phyloP scores from a whole-genome alignment of 139 green algal species.

The Tetradesmus obliquus region DNA sequence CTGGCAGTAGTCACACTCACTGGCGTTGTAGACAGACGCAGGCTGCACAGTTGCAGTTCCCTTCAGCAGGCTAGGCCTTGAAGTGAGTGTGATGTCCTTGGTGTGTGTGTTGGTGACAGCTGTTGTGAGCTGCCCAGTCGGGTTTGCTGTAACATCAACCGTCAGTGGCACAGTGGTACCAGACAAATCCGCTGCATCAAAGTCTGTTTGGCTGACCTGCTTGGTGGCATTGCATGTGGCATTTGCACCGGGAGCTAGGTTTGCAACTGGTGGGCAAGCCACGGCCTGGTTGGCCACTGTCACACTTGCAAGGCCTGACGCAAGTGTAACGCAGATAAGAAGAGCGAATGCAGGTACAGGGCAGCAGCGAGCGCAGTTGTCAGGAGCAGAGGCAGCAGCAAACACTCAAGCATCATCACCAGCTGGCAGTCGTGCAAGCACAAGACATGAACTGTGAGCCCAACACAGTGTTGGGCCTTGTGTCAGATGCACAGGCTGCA shows the following conservation, averaged over 20 bases:
- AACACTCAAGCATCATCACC: no score
- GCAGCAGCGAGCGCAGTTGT: no score
- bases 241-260: neutral
- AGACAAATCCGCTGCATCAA: neutral
- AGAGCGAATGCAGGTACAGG: no score
- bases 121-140: neutral
- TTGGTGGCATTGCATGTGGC: neutral
- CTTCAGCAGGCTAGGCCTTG: neutral
- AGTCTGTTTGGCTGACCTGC: neutral
- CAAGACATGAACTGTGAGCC: no score
- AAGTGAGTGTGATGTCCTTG: neutral
- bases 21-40: neutral
- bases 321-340: no score
- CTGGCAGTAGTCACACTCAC: neutral
- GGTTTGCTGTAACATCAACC: neutral
- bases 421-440: no score
- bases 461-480: no score
- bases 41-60: neutral
- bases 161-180: neutral
- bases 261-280: neutral
- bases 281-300: neutral
- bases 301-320: neutral
- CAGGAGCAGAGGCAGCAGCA: no score
- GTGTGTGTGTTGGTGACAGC: neutral
- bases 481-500: no score